phyloP scores from a whole-genome alignment of 306 rosid species.

The Quillaja saponaria region DNA sequence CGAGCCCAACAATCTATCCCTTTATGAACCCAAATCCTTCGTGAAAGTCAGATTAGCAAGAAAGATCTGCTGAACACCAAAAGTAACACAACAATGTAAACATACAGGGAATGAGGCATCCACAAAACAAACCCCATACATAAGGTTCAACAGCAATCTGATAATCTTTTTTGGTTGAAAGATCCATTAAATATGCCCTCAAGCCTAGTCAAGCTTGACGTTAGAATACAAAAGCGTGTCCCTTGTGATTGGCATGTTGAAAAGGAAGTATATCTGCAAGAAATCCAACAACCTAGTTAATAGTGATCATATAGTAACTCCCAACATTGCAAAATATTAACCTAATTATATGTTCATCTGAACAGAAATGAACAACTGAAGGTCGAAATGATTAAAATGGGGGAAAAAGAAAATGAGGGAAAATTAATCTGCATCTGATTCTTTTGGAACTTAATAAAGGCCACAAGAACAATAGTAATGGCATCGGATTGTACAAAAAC shows the following conservation, averaged over 20 bases:
- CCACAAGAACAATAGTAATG: too few relatives aligned
- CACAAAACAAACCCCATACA: not conserved
- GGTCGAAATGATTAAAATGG: conserved; percentile 6
- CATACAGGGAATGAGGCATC: not conserved
- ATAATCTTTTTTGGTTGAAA: not conserved
- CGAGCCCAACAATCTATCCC: too few relatives aligned
- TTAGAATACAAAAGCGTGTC: conserved; percentile 89
- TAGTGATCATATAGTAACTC: not conserved
- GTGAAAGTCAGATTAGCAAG: not conserved
- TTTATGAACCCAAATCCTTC: not conserved
- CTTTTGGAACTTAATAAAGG: too few relatives aligned
- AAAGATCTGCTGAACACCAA: not conserved
- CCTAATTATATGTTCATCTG: not conserved
- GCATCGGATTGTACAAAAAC: not conserved
- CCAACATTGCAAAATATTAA: conserved; percentile 2
- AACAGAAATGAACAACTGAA: not conserved
- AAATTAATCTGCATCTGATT: too few relatives aligned
- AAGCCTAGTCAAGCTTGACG: conserved; percentile 41
- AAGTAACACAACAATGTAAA: not conserved
- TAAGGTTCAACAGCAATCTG: not conserved
- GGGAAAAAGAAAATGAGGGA: too few relatives aligned
- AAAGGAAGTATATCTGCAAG: conserved; percentile 41
- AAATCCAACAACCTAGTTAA: not conserved
- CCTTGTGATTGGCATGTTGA: conserved; percentile 76
- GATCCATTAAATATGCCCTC: not conserved